Percentiles rank a stretch among this genome's conserved stretches.
phyloP scores from a whole-genome alignment of 371 early-diverging fungal species.

The Mortierella sp. region DNA sequence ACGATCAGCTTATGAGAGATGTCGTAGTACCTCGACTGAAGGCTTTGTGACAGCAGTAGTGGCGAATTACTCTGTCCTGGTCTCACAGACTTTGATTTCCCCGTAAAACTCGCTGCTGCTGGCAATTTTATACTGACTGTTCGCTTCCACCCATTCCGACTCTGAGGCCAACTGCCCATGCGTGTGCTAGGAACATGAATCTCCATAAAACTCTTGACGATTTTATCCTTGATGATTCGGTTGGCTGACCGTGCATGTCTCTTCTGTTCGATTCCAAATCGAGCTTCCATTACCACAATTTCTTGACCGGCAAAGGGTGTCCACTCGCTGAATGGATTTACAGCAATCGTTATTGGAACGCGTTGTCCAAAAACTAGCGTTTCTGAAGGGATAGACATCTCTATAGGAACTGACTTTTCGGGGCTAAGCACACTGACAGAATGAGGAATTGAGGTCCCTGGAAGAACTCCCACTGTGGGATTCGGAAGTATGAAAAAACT shows the following conservation, averaged over 20 bases:
- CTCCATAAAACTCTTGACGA: neutral
- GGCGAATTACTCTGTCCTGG: neutral
- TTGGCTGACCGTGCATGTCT: slow-evolving; percentile 12
- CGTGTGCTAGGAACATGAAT: slow-evolving; percentile 11
- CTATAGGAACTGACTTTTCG: slow-evolving; percentile 16
- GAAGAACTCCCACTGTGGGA: slow-evolving; percentile 3
- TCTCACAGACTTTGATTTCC: neutral
- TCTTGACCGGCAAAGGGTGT: slow-evolving; percentile 13
- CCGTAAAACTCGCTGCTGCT: neutral
- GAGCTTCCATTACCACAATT: slow-evolving; percentile 16
- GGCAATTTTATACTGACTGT: slow-evolving; percentile 15
- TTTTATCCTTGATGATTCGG: neutral
- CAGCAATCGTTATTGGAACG: slow-evolving; percentile 11
- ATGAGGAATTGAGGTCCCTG: neutral
- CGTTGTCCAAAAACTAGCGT: slow-evolving; percentile 14
- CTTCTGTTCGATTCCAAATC: slow-evolving; percentile 15
- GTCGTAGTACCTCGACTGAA: slow-evolving; percentile 20
- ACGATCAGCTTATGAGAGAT: slow-evolving; percentile 16
- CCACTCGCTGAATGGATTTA: slow-evolving; percentile 3
- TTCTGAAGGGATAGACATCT: slow-evolving; percentile 17
- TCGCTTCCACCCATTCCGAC: slow-evolving; percentile 21
- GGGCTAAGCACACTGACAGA: neutral
- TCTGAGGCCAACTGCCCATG: slow-evolving; percentile 21
- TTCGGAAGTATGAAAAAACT: neutral
- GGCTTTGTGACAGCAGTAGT: slow-evolving; percentile 6